Evolutionary conservation across 352 stramenopile genomes (phyloP).

Genomic region (Pythium guiyangense): DNA sequence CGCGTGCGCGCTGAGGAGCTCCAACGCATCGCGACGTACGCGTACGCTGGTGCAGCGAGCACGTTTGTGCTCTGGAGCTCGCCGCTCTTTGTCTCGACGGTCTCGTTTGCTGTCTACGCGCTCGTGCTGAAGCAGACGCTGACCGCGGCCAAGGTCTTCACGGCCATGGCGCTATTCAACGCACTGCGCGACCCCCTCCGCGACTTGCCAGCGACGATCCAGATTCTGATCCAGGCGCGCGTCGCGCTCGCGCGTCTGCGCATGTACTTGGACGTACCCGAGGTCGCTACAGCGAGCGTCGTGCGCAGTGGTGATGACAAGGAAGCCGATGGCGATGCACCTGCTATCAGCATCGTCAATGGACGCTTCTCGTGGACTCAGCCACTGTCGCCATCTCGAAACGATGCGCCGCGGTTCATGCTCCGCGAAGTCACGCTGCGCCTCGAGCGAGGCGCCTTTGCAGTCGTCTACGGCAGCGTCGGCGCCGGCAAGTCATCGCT

Average conservation of each 20-base stretch:
- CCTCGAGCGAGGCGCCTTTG: constrained; percentile 42
- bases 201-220: constrained; percentile 29
- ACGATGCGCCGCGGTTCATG: constrained; percentile 11
- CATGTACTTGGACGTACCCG: constrained; percentile 24
- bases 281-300: constrained; percentile 22
- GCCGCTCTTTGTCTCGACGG: constrained; percentile 35
- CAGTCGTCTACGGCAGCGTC: constrained; percentile 42
- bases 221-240: constrained; percentile 34
- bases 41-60: constrained; percentile 48
- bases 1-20: constrained; percentile 60
- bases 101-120: constrained; percentile 44
- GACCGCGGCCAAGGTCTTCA: constrained; percentile 52
- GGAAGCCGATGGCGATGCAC: neutral
- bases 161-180: constrained; percentile 46
- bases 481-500: constrained; percentile 58
- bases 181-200: constrained; percentile 32
- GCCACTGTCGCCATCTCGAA: neutral
- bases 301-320: constrained; percentile 3
- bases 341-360: neutral
- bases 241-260: constrained; percentile 31
- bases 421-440: constrained; percentile 34
- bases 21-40: constrained; percentile 36
- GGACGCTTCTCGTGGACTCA: constrained; percentile 18
- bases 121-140: constrained; percentile 30
- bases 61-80: constrained; percentile 59